Evolutionary conservation across 169 alveolate genomes (phyloP), one percentile per base, ranked within the genome.

Genomic region (Hammondia hammondi): DNA sequence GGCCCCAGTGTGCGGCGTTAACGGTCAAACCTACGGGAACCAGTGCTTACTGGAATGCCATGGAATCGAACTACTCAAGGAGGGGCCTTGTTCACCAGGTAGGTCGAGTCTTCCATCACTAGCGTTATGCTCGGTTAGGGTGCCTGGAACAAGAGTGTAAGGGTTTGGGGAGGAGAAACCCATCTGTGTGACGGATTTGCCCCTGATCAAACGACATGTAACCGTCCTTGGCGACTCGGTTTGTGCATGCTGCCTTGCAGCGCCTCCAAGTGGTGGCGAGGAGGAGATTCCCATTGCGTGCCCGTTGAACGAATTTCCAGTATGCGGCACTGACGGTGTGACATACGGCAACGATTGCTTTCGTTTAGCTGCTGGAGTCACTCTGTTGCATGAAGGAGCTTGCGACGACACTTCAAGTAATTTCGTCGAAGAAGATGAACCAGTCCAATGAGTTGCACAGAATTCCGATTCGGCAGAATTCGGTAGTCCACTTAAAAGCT

Each of bases 311-410:
- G 43, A 37, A 21, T 14, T 32, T 19, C 90, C 90, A 9, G 90
- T 82, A 17, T 82, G 90, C 39, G 90, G 90, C 72, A 1, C 71
- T n/a, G 70, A 82, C 24, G 90, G 90, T 29, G 43, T 29, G 6
- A 82, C 90, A 10, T 82, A 82, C 90, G 72, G 61, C n/a, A 82
- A 43, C 70, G 90, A 82, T 9, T 82, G 90, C 90, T 43, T 82
- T 37, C 37, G 72, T 43, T 4, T 1, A 9, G 71, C 71, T 24
- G 70, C 32, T 21, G 39, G 90, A 19, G 90, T 35, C 29, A 43
- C 1, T 0, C 24, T 52, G 7, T 43, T 19, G 90, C 6, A 82
- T 6, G 70, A 46, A 0, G 90, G 70, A 4, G 37, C 29, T 0
- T 82, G 90, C 90, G 9, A 77, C 1, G 87, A 4, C 32, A 0